These are phyloP conservation scores for Harrya chromipes DNA, from an alignment of 768 basidiomycete genomes.

Conservation along the genomic window DNA sequence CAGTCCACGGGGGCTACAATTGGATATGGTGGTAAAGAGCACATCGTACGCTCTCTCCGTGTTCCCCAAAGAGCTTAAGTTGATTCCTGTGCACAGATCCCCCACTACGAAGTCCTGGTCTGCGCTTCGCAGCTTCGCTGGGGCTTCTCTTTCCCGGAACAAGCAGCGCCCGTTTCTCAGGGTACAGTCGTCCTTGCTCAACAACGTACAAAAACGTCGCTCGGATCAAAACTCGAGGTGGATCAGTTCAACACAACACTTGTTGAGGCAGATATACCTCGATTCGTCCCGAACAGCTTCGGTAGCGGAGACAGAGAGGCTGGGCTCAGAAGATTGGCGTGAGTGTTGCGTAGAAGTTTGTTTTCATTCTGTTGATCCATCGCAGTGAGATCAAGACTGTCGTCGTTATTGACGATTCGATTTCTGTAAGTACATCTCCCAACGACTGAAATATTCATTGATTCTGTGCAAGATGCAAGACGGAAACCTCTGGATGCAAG, in stretches of 20 bases:
- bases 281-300: constrained; percentile 19
- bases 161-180: constrained; percentile 13
- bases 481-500: constrained; percentile 37
- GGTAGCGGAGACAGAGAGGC: constrained; percentile 21
- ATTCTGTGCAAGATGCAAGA: constrained; percentile 37
- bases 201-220: constrained; percentile 7
- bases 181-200: constrained; percentile 33
- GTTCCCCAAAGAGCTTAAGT: background rate
- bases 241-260: constrained; percentile 27
- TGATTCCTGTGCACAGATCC: constrained; percentile 20
- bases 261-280: constrained; percentile 24
- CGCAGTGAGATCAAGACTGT: constrained; percentile 39
- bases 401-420: constrained; percentile 40
- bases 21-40: constrained; percentile 34
- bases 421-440: constrained; percentile 28
- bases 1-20: constrained; percentile 32
- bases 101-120: constrained; percentile 35
- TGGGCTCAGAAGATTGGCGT: constrained; percentile 25
- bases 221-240: constrained; percentile 6
- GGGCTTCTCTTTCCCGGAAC: constrained; percentile 21
- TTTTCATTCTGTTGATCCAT: constrained; percentile 1
- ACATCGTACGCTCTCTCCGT: constrained; percentile 21
- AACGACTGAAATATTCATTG: background rate
- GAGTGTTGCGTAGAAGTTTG: constrained; percentile 4
- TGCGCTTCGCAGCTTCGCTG: constrained; percentile 34